Conservation (phyloP, 148 eudicot species). For the Persicaria tinctoria region DNA sequence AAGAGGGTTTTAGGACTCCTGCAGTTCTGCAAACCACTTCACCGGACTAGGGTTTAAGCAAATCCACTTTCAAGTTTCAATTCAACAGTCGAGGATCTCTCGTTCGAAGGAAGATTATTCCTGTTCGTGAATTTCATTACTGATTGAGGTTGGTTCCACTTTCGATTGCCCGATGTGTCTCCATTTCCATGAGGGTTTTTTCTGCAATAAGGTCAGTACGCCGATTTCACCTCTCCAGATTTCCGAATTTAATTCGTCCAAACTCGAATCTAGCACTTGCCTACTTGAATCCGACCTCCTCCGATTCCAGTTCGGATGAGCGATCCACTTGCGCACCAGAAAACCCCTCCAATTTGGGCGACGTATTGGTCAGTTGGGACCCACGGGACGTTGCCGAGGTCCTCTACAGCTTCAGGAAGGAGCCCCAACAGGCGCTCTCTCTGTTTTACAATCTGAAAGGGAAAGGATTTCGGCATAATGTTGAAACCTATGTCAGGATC, state of each 20-base stretch:
- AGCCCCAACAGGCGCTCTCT: constrained; percentile 37
- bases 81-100: too few relatives aligned
- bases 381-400: constrained; percentile 28
- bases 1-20: too few relatives aligned
- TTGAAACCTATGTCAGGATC: constrained; percentile 40
- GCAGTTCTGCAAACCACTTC: too few relatives aligned
- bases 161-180: background rate
- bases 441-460: constrained; percentile 36
- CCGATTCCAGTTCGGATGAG: constrained; percentile 45
- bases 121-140: too few relatives aligned
- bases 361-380: constrained; percentile 20
- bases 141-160: background rate
- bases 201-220: constrained; percentile 35
- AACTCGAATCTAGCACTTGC: constrained; percentile 37
- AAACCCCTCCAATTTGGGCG: constrained; percentile 1
- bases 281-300: constrained; percentile 24
- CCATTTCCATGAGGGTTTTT: constrained; percentile 32
- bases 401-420: constrained; percentile 24
- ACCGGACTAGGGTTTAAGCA: too few relatives aligned
- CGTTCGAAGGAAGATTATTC: too few relatives aligned
- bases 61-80: too few relatives aligned
- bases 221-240: constrained; percentile 14
- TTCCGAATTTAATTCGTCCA: constrained; percentile 20
- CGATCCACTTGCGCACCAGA: background rate
- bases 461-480: constrained; percentile 44